Percentiles rank a stretch among this genome's conserved stretches.
Conservation (phyloP, 2,329 filamentous ascomycete genomes). For the Diaporthe citri region DNA sequence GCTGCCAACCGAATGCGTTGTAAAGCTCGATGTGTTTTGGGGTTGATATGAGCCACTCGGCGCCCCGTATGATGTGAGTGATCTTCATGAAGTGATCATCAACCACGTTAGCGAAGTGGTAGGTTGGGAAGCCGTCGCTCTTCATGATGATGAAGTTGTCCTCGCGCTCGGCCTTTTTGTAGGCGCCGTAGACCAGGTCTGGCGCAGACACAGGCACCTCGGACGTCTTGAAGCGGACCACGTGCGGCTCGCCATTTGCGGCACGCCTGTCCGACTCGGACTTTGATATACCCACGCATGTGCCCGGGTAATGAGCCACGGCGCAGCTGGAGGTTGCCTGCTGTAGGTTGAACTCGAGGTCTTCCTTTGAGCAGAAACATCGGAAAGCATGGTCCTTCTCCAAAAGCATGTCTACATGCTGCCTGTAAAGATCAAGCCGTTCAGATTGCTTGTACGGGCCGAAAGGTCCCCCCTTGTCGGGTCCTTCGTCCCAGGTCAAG, state of each 20-base stretch:
- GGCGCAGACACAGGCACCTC: slow-evolving; percentile 73
- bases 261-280: slow-evolving; percentile 80
- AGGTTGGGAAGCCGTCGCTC: slow-evolving; percentile 91
- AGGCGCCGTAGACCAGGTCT: slow-evolving; percentile 84
- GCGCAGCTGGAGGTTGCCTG: slow-evolving; percentile 54
- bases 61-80: slow-evolving; percentile 93
- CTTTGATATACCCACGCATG: slow-evolving; percentile 75
- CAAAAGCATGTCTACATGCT: slow-evolving; percentile 78
- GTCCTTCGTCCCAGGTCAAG: slow-evolving; percentile 94
- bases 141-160: slow-evolving; percentile 94
- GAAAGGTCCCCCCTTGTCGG: slow-evolving; percentile 82
- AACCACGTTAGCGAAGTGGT: slow-evolving; percentile 96
- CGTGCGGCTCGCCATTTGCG: slow-evolving; percentile 76
- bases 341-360: slow-evolving; percentile 65
- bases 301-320: slow-evolving; percentile 68
- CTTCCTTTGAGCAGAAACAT: slow-evolving; percentile 85
- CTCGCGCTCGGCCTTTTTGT: slow-evolving; percentile 66
- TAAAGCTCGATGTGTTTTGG: slow-evolving; percentile 81
- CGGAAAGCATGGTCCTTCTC: slow-evolving; percentile 83
- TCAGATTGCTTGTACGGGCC: slow-evolving; percentile 94
- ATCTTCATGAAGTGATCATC: slow-evolving; percentile 97
- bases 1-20: slow-evolving; percentile 79
- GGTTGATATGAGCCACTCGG: slow-evolving; percentile 97
- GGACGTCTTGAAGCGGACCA: slow-evolving; percentile 80
- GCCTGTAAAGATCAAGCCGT: slow-evolving; percentile 77